A percentile compares a stretch with the other conserved stretches of the same genome.
Conservation (phyloP, 176 grass and related monocot genomes). For the Phoenix dactylifera region DNA sequence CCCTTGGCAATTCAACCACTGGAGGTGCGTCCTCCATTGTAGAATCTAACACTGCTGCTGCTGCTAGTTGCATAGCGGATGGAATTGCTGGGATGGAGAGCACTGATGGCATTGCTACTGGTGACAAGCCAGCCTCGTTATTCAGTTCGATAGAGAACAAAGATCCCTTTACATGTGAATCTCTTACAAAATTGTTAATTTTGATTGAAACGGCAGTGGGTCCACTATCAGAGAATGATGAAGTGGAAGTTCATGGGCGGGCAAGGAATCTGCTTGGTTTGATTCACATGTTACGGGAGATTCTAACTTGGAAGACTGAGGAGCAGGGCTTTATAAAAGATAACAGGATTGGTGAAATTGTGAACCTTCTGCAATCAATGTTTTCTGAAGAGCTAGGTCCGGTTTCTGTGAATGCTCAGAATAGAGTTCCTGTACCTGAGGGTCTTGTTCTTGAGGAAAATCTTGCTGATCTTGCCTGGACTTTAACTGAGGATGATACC, state of each 20-base stretch:
- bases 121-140: slow-evolving; percentile 5
- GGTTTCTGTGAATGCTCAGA: slow-evolving; percentile 67
- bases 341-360: slow-evolving; percentile 22
- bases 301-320: slow-evolving; percentile 23
- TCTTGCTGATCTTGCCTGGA: slow-evolving; percentile 36
- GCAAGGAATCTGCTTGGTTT: slow-evolving; percentile 66
- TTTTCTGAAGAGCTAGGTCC: slow-evolving; percentile 79
- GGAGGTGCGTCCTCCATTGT: not conserved
- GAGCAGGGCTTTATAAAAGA: slow-evolving; percentile 23
- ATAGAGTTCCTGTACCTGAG: slow-evolving; percentile 38
- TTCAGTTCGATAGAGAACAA: slow-evolving; percentile 19
- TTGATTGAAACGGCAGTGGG: slow-evolving; percentile 63
- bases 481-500: slow-evolving; percentile 43
- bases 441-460: slow-evolving; percentile 47
- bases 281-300: slow-evolving; percentile 32
- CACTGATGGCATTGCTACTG: slow-evolving; percentile 15
- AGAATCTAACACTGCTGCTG: not conserved
- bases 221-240: slow-evolving; percentile 52
- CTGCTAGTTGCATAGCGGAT: slow-evolving; percentile 15
- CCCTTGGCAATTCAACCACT: not conserved
- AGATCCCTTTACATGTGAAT: slow-evolving; percentile 29
- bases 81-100: slow-evolving; percentile 15
- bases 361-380: slow-evolving; percentile 42
- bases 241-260: slow-evolving; percentile 84
- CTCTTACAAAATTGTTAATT: slow-evolving; percentile 44